Evolutionary conservation across 1,139 yeast genomes (phyloP), one percentile per base, ranked within the genome.

Genomic region (Yamadazyma jaroonii): DNA sequence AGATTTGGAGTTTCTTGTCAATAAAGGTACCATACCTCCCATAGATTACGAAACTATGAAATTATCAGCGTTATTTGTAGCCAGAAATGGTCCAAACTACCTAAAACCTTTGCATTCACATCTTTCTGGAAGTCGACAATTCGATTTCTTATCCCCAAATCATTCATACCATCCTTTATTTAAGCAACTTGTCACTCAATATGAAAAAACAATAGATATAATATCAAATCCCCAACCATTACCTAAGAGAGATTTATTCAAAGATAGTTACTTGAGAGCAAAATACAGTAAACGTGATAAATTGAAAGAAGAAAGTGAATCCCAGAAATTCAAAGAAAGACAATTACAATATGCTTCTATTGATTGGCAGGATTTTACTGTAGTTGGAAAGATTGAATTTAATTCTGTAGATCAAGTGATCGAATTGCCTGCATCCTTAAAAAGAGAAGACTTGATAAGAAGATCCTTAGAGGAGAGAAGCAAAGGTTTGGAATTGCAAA

Each of bases 331-430:
- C 63, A 63, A 61, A 36, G 72, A 73, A 36, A 60, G 67, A 31
- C 63, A 62, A 46, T 41, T 78, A 21, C 80, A 77, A 33, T 86
- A 73, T 60, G 90, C 94, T 0, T 77, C 84, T 23, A 82, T 88
- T 20, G 90, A 90, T 58, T 92, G 98, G 98, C 82, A 82, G 43
- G 87, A 85, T 44, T 89, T 89, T 53, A 66, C 72, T 2, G 67
- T 88, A 12, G 84, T 85, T 3, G 89, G 82, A 35, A 79, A 82
- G 2, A 68, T 88, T 9, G 77, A 74, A 37, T 84, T 89, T 50
- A 79, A 78, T 27, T 81, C 79, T 2, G 67, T 80, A 1, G 96
- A 87, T 55, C 69, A 72, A 39, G 79, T 74, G 11, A 72, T 75
- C 7, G 84, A 78, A 37, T 62, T 84, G 39, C 78, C 84, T 1